Conservation (phyloP, 2,329 filamentous ascomycete species). For the Fusarium poae region DNA sequence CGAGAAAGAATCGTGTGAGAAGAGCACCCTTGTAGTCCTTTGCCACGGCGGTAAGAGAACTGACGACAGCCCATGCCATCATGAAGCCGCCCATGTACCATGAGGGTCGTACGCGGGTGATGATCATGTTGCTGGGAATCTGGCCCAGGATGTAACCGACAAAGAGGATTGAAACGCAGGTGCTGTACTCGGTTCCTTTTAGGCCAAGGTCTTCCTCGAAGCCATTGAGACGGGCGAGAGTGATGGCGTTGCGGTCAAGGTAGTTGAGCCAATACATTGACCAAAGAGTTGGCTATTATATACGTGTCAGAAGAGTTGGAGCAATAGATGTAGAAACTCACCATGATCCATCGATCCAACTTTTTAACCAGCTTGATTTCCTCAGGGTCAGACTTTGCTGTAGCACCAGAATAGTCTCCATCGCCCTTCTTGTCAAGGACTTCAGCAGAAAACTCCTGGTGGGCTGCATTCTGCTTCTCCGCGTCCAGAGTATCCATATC, state of each 20-base stretch:
- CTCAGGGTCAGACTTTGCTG: constrained; percentile 38
- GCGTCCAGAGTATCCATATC: constrained; percentile 22
- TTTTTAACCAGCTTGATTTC: constrained; percentile 42
- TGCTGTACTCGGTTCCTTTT: constrained; percentile 54
- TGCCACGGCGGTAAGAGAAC: constrained; percentile 57
- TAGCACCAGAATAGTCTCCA: constrained; percentile 43
- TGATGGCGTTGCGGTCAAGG: constrained; percentile 68
- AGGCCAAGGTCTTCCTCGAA: constrained; percentile 66
- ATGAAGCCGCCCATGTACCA: constrained; percentile 59
- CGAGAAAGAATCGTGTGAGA: constrained; percentile 57
- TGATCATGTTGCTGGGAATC: constrained; percentile 58
- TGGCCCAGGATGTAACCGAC: constrained; percentile 55
- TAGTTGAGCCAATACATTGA: constrained; percentile 59
- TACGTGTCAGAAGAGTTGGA: not conserved
- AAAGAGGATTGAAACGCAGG: constrained; percentile 54
- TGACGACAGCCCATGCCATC: constrained; percentile 57
- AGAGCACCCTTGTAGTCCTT: constrained; percentile 59
- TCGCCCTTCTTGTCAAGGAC: constrained; percentile 37
- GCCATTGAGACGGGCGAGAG: constrained; percentile 67
- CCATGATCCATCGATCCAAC: constrained; percentile 41
- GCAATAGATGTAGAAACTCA: not conserved
- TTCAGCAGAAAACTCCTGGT: constrained; percentile 38
- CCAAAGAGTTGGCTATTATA: constrained; percentile 55
- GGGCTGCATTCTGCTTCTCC: constrained; percentile 39
- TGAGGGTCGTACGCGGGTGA: constrained; percentile 58